Evolutionary conservation across 352 stramenopile species (phyloP).

Genomic region (Phytophthora pseudosyringae): DNA sequence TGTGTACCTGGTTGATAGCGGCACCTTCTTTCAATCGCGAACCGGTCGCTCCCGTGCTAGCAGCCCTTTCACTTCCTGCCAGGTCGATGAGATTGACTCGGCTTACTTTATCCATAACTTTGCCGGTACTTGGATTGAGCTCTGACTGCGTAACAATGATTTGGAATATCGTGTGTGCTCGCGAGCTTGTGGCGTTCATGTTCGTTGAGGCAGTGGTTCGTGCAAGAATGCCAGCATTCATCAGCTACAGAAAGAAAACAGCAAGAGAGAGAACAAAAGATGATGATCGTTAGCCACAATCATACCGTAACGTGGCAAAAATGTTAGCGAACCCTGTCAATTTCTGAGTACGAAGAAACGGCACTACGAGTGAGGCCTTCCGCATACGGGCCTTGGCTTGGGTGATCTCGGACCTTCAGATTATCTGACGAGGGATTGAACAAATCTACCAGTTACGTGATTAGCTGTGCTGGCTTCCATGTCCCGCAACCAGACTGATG

Average conservation of each 20-base stretch:
- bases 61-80: slow-evolving; percentile 89
- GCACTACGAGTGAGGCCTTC: slow-evolving; percentile 81
- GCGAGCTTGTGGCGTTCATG: slow-evolving; percentile 88
- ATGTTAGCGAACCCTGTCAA: slow-evolving; percentile 54
- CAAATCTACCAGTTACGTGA: slow-evolving; percentile 49
- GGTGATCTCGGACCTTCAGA: slow-evolving; percentile 90
- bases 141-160: slow-evolving; percentile 86
- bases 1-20: slow-evolving; percentile 90
- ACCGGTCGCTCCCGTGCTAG: slow-evolving; percentile 90
- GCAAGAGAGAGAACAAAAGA: neutral
- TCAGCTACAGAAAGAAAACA: slow-evolving; percentile 49
- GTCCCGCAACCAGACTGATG: neutral
- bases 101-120: slow-evolving; percentile 86
- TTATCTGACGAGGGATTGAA: slow-evolving; percentile 88
- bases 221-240: slow-evolving; percentile 85
- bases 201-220: slow-evolving; percentile 87
- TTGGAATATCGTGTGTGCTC: slow-evolving; percentile 86
- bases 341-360: slow-evolving; percentile 85
- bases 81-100: slow-evolving; percentile 93
- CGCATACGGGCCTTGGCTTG: slow-evolving; percentile 84
- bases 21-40: slow-evolving; percentile 92
- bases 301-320: neutral
- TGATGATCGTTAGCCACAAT: neutral
- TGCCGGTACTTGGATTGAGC: slow-evolving; percentile 69
- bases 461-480: slow-evolving; percentile 1